These are phyloP conservation scores for Ophiosphaerella korrae DNA, from an alignment of 2,329 filamentous ascomycete species.

Conservation along the genomic window DNA sequence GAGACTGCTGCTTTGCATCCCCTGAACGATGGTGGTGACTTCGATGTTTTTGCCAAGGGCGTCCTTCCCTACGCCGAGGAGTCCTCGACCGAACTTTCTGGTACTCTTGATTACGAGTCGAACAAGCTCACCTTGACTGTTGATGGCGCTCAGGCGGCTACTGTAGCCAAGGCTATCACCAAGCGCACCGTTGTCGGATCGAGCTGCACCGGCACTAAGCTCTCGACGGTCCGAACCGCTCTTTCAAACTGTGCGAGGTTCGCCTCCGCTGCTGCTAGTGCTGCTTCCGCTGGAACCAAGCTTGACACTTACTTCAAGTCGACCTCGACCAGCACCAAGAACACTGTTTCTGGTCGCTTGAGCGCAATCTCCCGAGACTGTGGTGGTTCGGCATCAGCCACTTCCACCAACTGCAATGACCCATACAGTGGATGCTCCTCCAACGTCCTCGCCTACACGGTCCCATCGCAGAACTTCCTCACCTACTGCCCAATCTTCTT, in stretches of 20 bases:
- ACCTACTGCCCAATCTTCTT: constrained; percentile 68
- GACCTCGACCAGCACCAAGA: constrained; percentile 53
- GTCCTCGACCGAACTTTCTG: constrained; percentile 60
- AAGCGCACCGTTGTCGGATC: constrained; percentile 60
- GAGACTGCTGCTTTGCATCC: constrained; percentile 63
- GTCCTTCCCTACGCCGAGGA: constrained; percentile 43
- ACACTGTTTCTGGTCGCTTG: constrained; percentile 35
- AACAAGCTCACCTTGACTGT: constrained; percentile 64
- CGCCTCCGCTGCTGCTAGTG: constrained; percentile 58
- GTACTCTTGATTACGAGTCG: constrained; percentile 62
- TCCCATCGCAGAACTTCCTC: constrained; percentile 60
- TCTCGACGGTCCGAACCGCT: constrained; percentile 55
- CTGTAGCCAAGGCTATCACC: constrained; percentile 52
- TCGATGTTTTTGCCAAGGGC: constrained; percentile 62
- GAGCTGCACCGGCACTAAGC: constrained; percentile 60
- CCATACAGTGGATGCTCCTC: constrained; percentile 57
- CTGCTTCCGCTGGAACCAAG: constrained; percentile 52
- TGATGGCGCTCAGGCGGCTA: constrained; percentile 60
- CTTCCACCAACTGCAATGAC: constrained; percentile 65
- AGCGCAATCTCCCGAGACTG: constrained; percentile 61
- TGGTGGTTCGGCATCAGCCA: constrained; percentile 55
- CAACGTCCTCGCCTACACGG: constrained; percentile 64
- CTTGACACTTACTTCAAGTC: constrained; percentile 70
- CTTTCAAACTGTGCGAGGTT: constrained; percentile 61
- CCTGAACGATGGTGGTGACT: constrained; percentile 57